Evolutionary conservation across 2,329 filamentous ascomycete species (phyloP).

Genomic region (Colletotrichum sp.): DNA sequence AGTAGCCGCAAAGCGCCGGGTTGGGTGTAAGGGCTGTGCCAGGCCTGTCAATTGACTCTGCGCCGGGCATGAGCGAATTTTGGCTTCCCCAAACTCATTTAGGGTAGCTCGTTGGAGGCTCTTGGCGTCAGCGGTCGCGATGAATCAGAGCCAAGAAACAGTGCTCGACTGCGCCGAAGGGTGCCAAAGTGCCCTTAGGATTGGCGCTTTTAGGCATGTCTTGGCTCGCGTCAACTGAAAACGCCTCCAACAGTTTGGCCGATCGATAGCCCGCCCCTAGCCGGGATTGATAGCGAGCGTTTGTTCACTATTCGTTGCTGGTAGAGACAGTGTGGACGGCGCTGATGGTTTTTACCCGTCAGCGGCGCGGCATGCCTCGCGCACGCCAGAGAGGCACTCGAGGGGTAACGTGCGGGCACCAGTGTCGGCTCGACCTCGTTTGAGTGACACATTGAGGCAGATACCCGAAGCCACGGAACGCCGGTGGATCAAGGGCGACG

Average conservation of each 20-base stretch:
- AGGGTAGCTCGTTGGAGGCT: background rate
- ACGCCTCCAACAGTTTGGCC: constrained; percentile 9
- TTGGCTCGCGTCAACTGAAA: constrained; percentile 5
- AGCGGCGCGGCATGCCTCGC: background rate
- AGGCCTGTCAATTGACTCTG: background rate
- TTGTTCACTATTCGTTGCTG: background rate
- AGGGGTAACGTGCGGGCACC: background rate
- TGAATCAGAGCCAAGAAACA: background rate
- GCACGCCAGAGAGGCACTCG: background rate
- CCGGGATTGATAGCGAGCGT: background rate
- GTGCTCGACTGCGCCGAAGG: background rate
- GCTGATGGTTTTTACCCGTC: background rate
- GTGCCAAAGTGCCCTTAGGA: background rate
- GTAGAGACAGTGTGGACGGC: background rate
- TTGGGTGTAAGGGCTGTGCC: background rate
- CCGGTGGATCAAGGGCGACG: background rate
- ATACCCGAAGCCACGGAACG: constrained; percentile 15
- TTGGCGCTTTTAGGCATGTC: background rate
- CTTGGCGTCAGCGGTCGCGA: constrained; percentile 13
- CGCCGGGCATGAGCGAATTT: background rate
- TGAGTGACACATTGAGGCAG: constrained; percentile 17
- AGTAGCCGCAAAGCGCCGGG: background rate
- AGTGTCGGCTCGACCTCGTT: background rate
- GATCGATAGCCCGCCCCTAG: constrained; percentile 8
- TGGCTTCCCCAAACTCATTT: background rate